Evolutionary conservation across 768 basidiomycete genomes (phyloP).

Genomic region (Boletellus ananas): DNA sequence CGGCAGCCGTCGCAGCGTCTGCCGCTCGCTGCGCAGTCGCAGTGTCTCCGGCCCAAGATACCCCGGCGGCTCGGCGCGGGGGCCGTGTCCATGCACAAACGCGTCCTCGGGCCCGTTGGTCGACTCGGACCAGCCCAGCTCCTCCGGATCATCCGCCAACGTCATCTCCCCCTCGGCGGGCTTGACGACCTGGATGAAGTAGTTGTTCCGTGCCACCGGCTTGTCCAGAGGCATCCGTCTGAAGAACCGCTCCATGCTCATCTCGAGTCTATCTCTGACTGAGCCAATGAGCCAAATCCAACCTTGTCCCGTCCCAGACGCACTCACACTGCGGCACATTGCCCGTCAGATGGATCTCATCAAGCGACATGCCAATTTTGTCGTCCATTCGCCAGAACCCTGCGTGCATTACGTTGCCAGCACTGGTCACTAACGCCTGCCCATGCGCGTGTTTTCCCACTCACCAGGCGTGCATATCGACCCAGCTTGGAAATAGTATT

Average conservation of each 20-base stretch:
- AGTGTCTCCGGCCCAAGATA: too few relatives aligned
- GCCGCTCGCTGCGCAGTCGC: too few relatives aligned
- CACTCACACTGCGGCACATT: conserved; percentile 68
- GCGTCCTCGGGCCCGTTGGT: conserved; percentile 53
- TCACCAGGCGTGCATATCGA: too few relatives aligned
- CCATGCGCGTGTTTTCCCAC: too few relatives aligned
- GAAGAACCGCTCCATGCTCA: conserved; percentile 69
- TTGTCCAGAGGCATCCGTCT: conserved; percentile 60
- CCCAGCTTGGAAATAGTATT: conserved; percentile 58
- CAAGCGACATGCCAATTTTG: conserved; percentile 68
- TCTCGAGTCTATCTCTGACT: conserved; percentile 40
- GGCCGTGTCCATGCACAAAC: conserved; percentile 32
- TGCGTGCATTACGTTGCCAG: conserved; percentile 22
- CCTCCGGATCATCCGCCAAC: conserved; percentile 50
- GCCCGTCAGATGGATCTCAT: conserved; percentile 68
- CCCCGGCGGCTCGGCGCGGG: conserved; percentile 9
- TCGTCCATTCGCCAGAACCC: conserved; percentile 76
- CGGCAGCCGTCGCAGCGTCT: too few relatives aligned
- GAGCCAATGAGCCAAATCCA: too few relatives aligned
- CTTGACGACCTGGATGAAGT: conserved; percentile 36
- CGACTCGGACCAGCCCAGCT: conserved; percentile 60
- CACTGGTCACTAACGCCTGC: too few relatives aligned
- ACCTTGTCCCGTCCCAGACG: neutral
- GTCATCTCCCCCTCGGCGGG: neutral
- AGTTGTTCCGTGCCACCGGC: conserved; percentile 71